These are phyloP conservation scores for Fusarium virguliforme DNA, from an alignment of 2,329 filamentous ascomycete genomes.

Conservation along the genomic window DNA sequence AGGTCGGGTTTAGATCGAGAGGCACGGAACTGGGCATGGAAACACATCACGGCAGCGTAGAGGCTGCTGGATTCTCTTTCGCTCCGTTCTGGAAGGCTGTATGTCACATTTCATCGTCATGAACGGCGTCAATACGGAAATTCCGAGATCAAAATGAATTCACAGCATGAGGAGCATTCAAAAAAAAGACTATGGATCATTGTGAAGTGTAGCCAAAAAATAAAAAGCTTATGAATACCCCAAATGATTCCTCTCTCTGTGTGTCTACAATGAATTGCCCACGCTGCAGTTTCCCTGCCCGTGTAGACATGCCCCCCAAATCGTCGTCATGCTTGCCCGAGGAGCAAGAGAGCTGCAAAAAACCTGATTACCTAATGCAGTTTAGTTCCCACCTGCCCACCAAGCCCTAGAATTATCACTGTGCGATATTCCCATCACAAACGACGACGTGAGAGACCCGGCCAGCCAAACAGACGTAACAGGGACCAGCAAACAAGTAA, in stretches of 20 bases:
- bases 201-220: conserved; percentile 55
- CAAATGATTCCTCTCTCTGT: conserved; percentile 23
- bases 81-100: conserved; percentile 74
- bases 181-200: conserved; percentile 51
- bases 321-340: conserved; percentile 36
- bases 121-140: conserved; percentile 79
- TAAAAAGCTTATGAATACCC: conserved; percentile 52
- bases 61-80: conserved; percentile 74
- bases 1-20: conserved; percentile 58
- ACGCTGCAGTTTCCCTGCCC: conserved; percentile 1
- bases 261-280: conserved; percentile 21
- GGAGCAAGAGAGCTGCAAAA: conserved; percentile 29
- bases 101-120: conserved; percentile 73
- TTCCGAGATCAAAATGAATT: conserved; percentile 64
- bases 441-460: conserved; percentile 55
- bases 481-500: conserved; percentile 58
- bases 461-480: conserved; percentile 53
- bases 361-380: conserved; percentile 60
- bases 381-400: conserved; percentile 57
- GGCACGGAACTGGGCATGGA: conserved; percentile 56
- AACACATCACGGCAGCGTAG: conserved; percentile 60
- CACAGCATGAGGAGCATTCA: conserved; percentile 55
- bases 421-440: conserved; percentile 59
- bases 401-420: conserved; percentile 65
- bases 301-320: conserved; percentile 15